Base-by-base conservation (phyloP, 2,329 filamentous ascomycete genomes). In the Paraphaeosphaeria sporulosa region DNA sequence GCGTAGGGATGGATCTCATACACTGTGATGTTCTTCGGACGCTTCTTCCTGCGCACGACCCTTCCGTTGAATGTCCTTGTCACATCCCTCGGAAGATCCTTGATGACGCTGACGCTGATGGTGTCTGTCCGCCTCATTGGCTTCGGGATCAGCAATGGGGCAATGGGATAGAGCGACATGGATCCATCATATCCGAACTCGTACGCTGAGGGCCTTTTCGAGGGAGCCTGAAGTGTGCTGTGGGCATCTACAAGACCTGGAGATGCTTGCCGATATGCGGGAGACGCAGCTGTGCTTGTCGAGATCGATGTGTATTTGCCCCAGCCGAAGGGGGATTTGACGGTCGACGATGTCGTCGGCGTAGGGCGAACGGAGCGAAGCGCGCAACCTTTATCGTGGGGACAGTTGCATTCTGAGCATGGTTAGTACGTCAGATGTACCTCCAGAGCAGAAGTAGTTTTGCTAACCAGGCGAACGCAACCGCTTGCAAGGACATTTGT, bases 41-140 rank as follows among this genome's bases (percentile, higher is more conserved):
- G 34, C 51, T 54, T 54, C 17, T 44, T 54, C 40, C 25, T 51
- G 9, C 51, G 36, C 2, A 9, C 25, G 9, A 34, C 30, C 32
- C 48, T 38, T 21, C 51, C 51, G 9, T 40, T 23, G 23, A 54
- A 54, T 5, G 51, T 44, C 38, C 40, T 54, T 23, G 51, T 34
- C 8, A 34, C 9, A 17, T 32, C 40, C 25, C 40, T 25, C 25
- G 38, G 27, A 44, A 44, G 38, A 23, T 32, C 38, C n/a, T 44
- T 44, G 25, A 54, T 44, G 8, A 54, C 38, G 4, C 25, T 44
- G 25, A 34, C 23, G 23, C 38, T 6, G 3, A 27, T 27, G 25
- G 25, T 21, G 15, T 40, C n/a, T 43, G 23, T 13, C 21, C 17
- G 38, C 21, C 21, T 49, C 46, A 19, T 36, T 19, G 47, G 12